phyloP scores from a whole-genome alignment of 768 basidiomycete species.

The Pleurotus giganteus region DNA sequence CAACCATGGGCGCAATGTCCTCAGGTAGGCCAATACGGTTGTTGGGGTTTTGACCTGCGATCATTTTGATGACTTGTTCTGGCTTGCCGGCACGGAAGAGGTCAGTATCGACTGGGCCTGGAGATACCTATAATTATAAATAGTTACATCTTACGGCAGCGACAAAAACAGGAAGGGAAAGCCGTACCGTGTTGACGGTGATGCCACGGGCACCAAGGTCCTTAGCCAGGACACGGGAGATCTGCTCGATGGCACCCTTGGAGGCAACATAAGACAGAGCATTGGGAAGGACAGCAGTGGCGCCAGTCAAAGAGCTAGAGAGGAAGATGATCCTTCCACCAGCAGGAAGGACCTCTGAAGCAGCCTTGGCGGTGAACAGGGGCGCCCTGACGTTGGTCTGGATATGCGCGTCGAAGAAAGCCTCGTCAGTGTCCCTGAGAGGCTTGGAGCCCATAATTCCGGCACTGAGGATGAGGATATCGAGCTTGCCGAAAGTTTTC shows the following conservation, averaged over 20 bases:
- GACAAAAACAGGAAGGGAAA: neutral
- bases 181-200: slow-evolving; percentile 49
- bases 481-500: slow-evolving; percentile 47
- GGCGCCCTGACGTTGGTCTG: slow-evolving; percentile 60
- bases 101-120: slow-evolving; percentile 46
- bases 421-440: slow-evolving; percentile 49
- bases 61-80: slow-evolving; percentile 39
- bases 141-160: neutral
- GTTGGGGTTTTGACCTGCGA: slow-evolving; percentile 44
- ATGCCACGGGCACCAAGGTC: slow-evolving; percentile 51
- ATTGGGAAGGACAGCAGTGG: slow-evolving; percentile 43
- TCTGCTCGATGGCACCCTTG: slow-evolving; percentile 61
- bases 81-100: slow-evolving; percentile 55
- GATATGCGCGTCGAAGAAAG: slow-evolving; percentile 49
- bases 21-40: slow-evolving; percentile 47
- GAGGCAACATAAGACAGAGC: slow-evolving; percentile 52
- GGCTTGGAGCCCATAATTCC: slow-evolving; percentile 52
- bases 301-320: slow-evolving; percentile 46
- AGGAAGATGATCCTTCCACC: slow-evolving; percentile 60
- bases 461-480: slow-evolving; percentile 60
- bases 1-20: slow-evolving; percentile 52
- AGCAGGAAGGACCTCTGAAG: slow-evolving; percentile 39
- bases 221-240: slow-evolving; percentile 55
- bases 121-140: neutral
- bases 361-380: slow-evolving; percentile 51